Conservation (phyloP, 2,329 filamentous ascomycete genomes). For the Fusarium compactum region DNA sequence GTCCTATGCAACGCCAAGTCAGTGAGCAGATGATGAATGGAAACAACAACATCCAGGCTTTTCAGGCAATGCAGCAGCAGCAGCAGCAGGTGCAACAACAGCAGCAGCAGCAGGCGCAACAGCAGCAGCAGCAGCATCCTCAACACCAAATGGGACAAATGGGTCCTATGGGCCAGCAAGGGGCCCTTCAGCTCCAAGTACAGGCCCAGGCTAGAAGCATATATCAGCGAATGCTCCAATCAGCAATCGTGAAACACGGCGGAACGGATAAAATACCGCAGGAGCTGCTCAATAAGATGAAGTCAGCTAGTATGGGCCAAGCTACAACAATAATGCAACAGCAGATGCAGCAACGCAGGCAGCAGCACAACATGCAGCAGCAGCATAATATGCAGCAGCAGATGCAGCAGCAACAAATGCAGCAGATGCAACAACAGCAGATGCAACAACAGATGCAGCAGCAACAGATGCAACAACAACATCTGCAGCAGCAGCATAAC, state of each 20-base stretch:
- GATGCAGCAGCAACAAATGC: slow-evolving; percentile 47
- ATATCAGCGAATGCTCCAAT: slow-evolving; percentile 55
- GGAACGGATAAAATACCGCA: slow-evolving; percentile 60
- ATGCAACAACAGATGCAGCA: slow-evolving; percentile 49
- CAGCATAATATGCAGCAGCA: slow-evolving; percentile 45
- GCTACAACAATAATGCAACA: slow-evolving; percentile 55
- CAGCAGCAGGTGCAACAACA: slow-evolving; percentile 51
- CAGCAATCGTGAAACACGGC: slow-evolving; percentile 54
- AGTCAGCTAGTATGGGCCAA: slow-evolving; percentile 55
- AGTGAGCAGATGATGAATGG: slow-evolving; percentile 58
- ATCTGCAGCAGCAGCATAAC: slow-evolving; percentile 47
- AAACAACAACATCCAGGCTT: slow-evolving; percentile 56
- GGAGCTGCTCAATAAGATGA: slow-evolving; percentile 60
- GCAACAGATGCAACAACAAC: slow-evolving; percentile 41
- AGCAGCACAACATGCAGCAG: slow-evolving; percentile 51
- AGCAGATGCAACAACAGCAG: slow-evolving; percentile 50
- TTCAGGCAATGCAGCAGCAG: slow-evolving; percentile 55
- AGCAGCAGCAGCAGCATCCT: slow-evolving; percentile 50
- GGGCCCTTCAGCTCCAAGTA: slow-evolving; percentile 50
- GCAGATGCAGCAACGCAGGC: slow-evolving; percentile 30
- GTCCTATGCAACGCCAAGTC: slow-evolving; percentile 50
- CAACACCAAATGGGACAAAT: slow-evolving; percentile 46
- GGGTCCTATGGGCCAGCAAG: slow-evolving; percentile 49
- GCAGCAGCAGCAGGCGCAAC: slow-evolving; percentile 50
- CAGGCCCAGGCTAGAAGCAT: slow-evolving; percentile 53